Evolutionary conservation across 805 yeast genomes (phyloP).

Genomic region (Suhomyces sp.): DNA sequence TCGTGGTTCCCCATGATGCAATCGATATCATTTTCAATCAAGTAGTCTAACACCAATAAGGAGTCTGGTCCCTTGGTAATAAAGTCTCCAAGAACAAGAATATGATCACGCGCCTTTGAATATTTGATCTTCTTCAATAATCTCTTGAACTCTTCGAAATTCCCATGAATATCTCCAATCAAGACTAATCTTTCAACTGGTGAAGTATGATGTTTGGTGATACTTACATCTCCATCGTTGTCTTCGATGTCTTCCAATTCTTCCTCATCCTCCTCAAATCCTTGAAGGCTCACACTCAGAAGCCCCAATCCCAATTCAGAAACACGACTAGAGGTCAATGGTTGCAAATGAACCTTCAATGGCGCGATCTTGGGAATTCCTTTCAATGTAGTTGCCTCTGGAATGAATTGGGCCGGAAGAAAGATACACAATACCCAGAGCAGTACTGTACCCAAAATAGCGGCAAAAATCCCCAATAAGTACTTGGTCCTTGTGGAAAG

Average conservation of each 20-base stretch:
- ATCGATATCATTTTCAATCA: constrained; percentile 52
- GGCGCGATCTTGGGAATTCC: constrained; percentile 26
- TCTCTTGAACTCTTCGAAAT: constrained; percentile 51
- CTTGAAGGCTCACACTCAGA: background rate
- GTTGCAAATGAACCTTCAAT: constrained; percentile 24
- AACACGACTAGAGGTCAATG: constrained; percentile 19
- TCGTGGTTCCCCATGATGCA: constrained; percentile 93
- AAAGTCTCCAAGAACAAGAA: constrained; percentile 81
- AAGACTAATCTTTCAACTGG: constrained; percentile 53
- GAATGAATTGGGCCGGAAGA: constrained; percentile 36
- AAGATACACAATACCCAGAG: constrained; percentile 33
- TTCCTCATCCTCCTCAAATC: constrained; percentile 7
- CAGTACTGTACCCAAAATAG: constrained; percentile 12
- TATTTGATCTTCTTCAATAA: constrained; percentile 53
- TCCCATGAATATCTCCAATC: constrained; percentile 90
- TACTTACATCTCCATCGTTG: background rate
- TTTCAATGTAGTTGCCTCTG: constrained; percentile 26
- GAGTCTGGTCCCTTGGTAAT: constrained; percentile 83
- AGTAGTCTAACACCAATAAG: constrained; percentile 58
- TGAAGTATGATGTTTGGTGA: background rate
- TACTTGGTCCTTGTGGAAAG: constrained; percentile 14
- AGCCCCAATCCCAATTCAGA: constrained; percentile 15
- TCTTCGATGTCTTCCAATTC: constrained; percentile 5
- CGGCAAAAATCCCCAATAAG: constrained; percentile 13
- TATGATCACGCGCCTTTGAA: constrained; percentile 50